Evolutionary conservation across 2,329 filamentous ascomycete species (phyloP), one percentile per base, ranked within the genome.

Genomic region (Fusarium devonianum): DNA sequence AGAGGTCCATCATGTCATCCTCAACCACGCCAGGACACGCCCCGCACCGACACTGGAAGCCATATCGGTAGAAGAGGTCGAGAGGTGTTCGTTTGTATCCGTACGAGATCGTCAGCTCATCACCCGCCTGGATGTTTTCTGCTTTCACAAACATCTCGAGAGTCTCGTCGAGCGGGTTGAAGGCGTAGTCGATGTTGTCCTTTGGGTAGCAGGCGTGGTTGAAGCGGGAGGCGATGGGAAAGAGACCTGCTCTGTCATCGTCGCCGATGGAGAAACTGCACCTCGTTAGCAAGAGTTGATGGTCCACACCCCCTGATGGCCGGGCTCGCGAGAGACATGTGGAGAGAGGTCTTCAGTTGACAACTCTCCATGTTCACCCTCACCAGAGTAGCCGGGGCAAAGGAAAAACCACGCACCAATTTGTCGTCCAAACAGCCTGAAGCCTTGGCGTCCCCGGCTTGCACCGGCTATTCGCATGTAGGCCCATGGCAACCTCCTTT

Each of bases 101-200:
- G 44, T 85, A 84, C 2, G 70, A 74, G 17, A 85, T 80, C 0
- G 75, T 78, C 3, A 84, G 64, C 64, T 85, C 82, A 7, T 75
- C 63, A 0, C 79, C 81, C 0, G 69, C 67, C 0, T 56, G 38
- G 7, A 83, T 68, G 1, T 39, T 40, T 2, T 72, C 64, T 3
- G 58, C 65, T 7, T 62, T 62, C 2, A 77, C 69, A 2, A 65
- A 68, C 50, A 84, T 70, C 1, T 71, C 65, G 23, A 86, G 73
- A 3, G 69, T 63, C 6, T 68, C 54, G 1, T 56, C 47, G 0
- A 45, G 29, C 0, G 38, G 5, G 39, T 79, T 71, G 56, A 75
- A 82, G 1, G 35, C 56, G 59, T 79, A 84, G 2, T 67, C 56
- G 18, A 82, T 62, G 32, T 76, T 81, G 43, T 73, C 64, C 3